Percentiles rank a stretch among this genome's conserved stretches.
phyloP scores from a whole-genome alignment of 306 rosid genomes.

The Cicer judaicum region DNA sequence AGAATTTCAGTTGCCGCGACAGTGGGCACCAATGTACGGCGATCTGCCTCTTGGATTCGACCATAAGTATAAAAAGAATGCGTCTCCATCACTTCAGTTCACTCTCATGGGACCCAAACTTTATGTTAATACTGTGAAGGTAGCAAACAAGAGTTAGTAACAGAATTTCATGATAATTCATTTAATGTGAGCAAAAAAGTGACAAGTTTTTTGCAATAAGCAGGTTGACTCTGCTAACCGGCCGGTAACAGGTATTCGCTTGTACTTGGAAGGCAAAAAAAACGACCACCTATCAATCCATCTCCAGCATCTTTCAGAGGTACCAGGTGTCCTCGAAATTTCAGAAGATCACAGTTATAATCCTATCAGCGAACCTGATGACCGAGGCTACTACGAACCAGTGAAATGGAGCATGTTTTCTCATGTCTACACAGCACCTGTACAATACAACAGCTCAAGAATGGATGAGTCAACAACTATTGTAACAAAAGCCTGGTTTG shows the following conservation, averaged over 20 bases:
- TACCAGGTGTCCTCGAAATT: conserved; percentile 65
- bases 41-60: conserved; percentile 76
- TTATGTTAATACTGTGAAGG: conserved; percentile 84
- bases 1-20: conserved; percentile 87
- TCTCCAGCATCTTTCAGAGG: conserved; percentile 84
- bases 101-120: conserved; percentile 85
- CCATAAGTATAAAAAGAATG: conserved; percentile 60
- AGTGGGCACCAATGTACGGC: conserved; percentile 91
- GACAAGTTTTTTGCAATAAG: conserved; percentile 2
- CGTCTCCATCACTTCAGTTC: conserved; percentile 78
- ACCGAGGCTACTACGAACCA: conserved; percentile 64
- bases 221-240: conserved; percentile 77
- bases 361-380: conserved; percentile 61
- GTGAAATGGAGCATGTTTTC: conserved; percentile 87
- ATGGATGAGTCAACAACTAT: conserved; percentile 68
- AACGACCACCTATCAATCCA: conserved; percentile 76
- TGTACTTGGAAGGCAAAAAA: conserved; percentile 84
- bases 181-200: too few species aligned
- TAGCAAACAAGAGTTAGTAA: conserved; percentile 2
- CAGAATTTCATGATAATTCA: too few species aligned
- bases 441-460: conserved; percentile 59
- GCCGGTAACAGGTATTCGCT: conserved; percentile 83
- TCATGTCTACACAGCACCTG: conserved; percentile 83
- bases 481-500: conserved; percentile 88
- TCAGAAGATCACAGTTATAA: conserved; percentile 59